phyloP scores from a whole-genome alignment of 2,329 filamentous ascomycete species.

The Alternaria brassicicola region DNA sequence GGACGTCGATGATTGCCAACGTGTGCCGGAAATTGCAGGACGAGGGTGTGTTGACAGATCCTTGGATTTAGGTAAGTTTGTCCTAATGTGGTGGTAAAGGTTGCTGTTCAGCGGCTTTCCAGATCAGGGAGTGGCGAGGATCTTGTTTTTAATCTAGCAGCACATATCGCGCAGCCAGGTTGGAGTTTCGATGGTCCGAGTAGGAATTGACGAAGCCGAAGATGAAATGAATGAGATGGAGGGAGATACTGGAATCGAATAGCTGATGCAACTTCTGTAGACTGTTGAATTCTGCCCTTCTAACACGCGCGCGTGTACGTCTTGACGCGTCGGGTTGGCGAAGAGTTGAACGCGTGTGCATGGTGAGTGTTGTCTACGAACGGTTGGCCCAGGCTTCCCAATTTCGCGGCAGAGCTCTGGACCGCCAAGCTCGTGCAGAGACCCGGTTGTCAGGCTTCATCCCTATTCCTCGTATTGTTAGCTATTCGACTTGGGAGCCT shows the following conservation, averaged over 20 bases:
- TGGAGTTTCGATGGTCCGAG: not conserved
- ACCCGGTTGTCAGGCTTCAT: slow-evolving; percentile 2
- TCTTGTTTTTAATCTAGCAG: not conserved
- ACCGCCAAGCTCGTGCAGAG: slow-evolving; percentile 5
- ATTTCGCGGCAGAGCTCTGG: slow-evolving; percentile 16
- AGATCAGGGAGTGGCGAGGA: not conserved
- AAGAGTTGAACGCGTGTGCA: not conserved
- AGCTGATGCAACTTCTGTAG: not conserved
- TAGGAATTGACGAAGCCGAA: not conserved
- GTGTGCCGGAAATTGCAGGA: not conserved
- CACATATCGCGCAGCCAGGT: not conserved
- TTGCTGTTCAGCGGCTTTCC: not conserved
- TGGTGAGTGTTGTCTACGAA: slow-evolving; percentile 5
- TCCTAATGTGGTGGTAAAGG: not conserved
- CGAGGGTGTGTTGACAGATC: not conserved
- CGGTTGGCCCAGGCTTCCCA: slow-evolving; percentile 13
- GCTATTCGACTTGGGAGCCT: not conserved
- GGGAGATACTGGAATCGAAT: not conserved
- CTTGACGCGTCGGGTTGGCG: not conserved
- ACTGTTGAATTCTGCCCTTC: not conserved
- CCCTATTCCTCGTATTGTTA: slow-evolving; percentile 14
- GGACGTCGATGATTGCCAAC: slow-evolving; percentile 3
- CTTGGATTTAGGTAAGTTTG: not conserved
- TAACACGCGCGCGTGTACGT: not conserved
- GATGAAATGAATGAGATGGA: not conserved